These are phyloP conservation scores for Botrytis pseudocinerea DNA, from an alignment of 2,329 filamentous ascomycete species.

Conservation along the genomic window DNA sequence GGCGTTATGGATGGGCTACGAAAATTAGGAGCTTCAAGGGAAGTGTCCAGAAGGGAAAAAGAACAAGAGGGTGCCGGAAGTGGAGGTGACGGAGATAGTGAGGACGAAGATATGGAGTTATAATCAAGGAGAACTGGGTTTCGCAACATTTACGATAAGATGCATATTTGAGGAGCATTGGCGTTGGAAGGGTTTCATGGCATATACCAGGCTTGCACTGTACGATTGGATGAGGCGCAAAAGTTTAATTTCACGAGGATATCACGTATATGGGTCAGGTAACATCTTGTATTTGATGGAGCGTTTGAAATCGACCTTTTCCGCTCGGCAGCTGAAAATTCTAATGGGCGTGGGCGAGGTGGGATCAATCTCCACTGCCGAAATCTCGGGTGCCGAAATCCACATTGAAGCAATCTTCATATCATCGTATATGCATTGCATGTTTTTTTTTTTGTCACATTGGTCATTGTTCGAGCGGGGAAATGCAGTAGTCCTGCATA, in stretches of 20 bases:
- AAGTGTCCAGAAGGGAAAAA: conserved; percentile 74
- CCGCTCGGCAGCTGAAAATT: not conserved
- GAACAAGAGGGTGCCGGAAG: conserved; percentile 64
- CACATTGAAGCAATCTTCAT: not conserved
- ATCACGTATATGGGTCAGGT: not conserved
- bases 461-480: not conserved
- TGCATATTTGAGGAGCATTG: conserved; percentile 5
- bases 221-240: conserved; percentile 6
- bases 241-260: not conserved
- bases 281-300: not conserved
- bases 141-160: not conserved
- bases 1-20: conserved; percentile 87
- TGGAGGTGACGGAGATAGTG: conserved; percentile 58
- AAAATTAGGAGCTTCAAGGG: conserved; percentile 77
- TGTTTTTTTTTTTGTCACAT: not conserved
- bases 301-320: not conserved
- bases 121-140: conserved; percentile 24
- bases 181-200: conserved; percentile 5
- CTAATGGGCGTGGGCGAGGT: accelerated
- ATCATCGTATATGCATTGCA: not conserved
- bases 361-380: not conserved
- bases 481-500: not conserved
- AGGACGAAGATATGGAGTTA: conserved; percentile 51
- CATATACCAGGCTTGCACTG: conserved; percentile 14
- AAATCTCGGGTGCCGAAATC: no score